Evolutionary conservation across 768 basidiomycete species (phyloP).

Genomic region (Amanita rimosa): DNA sequence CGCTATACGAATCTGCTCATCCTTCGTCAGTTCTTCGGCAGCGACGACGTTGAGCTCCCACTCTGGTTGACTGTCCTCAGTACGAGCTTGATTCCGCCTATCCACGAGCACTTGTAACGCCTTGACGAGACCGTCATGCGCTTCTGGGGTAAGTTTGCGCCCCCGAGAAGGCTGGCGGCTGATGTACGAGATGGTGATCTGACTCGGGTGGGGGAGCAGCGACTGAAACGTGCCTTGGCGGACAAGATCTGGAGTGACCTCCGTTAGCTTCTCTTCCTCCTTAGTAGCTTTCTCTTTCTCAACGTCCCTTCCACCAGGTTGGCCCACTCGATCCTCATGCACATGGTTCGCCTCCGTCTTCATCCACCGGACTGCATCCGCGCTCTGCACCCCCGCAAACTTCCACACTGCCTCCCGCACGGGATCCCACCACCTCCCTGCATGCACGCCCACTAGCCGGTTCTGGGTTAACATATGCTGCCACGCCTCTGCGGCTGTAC

Average conservation of each 20-base stretch:
- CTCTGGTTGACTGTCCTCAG: constrained; percentile 8
- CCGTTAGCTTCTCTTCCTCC: too few species aligned
- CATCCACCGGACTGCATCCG: constrained; percentile 7
- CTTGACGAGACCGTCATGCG: constrained; percentile 43
- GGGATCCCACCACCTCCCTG: constrained; percentile 73
- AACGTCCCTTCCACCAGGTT: constrained; percentile 5
- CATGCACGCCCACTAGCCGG: constrained; percentile 26
- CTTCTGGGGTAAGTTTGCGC: constrained; percentile 39
- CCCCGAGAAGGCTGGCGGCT: constrained; percentile 45
- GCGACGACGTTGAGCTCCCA: constrained; percentile 56
- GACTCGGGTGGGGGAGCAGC: constrained; percentile 28
- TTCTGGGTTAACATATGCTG: constrained; percentile 31
- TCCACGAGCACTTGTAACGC: constrained; percentile 39
- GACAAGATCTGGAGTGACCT: constrained; percentile 1
- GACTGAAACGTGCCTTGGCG: constrained; percentile 12
- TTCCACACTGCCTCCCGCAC: constrained; percentile 52
- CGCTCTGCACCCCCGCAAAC: constrained; percentile 39
- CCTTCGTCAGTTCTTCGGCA: constrained; percentile 59
- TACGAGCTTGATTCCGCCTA: constrained; percentile 13
- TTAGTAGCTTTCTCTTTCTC: too few species aligned
- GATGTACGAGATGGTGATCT: constrained; percentile 63
- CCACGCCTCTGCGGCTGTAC: constrained; percentile 63
- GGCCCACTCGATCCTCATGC: too few species aligned
- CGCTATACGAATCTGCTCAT: constrained; percentile 59
- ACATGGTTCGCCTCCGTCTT: not conserved